Percentiles rank a stretch among this genome's conserved stretches.
Conservation (phyloP, 768 basidiomycete genomes). For the Cystobasidium onofrii region DNA sequence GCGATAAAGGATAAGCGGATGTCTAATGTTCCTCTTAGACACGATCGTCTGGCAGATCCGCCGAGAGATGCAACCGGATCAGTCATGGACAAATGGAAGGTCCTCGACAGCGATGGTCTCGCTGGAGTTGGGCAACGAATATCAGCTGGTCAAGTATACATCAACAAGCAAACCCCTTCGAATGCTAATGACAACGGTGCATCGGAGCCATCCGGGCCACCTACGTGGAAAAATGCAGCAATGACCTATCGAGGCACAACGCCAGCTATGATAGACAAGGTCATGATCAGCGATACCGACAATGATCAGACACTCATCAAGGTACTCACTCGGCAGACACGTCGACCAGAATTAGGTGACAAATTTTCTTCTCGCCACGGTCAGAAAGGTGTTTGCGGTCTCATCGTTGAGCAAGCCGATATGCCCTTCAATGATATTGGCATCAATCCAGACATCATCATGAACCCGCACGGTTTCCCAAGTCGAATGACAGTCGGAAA, state of each 20-base stretch:
- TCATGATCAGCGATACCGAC: slow-evolving; percentile 93
- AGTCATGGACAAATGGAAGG: slow-evolving; percentile 73
- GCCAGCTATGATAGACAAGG: slow-evolving; percentile 90
- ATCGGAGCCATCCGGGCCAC: slow-evolving; percentile 20
- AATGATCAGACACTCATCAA: slow-evolving; percentile 85
- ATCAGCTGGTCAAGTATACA: slow-evolving; percentile 83
- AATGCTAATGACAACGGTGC: slow-evolving; percentile 71
- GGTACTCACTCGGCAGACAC: slow-evolving; percentile 90
- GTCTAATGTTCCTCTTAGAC: slow-evolving; percentile 47
- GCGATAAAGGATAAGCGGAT: too few species aligned
- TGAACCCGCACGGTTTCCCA: slow-evolving; percentile 99
- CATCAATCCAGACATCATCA: slow-evolving; percentile 81
- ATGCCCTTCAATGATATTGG: slow-evolving; percentile 99
- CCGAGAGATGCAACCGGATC: slow-evolving; percentile 74
- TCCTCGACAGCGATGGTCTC: slow-evolving; percentile 83
- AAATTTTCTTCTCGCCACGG: slow-evolving; percentile 99
- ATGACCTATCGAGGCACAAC: slow-evolving; percentile 90
- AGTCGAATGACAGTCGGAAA: slow-evolving; percentile 73
- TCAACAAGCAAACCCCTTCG: slow-evolving; percentile 92
- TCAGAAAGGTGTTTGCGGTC: slow-evolving; percentile 96
- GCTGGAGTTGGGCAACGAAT: slow-evolving; percentile 91
- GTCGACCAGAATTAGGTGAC: slow-evolving; percentile 92
- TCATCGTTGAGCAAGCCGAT: slow-evolving; percentile 98
- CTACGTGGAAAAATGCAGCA: slow-evolving; percentile 73
- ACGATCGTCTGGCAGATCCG: slow-evolving; percentile 88